Conservation (phyloP, 148 eudicot species). For the Fallopia convolvulus region DNA sequence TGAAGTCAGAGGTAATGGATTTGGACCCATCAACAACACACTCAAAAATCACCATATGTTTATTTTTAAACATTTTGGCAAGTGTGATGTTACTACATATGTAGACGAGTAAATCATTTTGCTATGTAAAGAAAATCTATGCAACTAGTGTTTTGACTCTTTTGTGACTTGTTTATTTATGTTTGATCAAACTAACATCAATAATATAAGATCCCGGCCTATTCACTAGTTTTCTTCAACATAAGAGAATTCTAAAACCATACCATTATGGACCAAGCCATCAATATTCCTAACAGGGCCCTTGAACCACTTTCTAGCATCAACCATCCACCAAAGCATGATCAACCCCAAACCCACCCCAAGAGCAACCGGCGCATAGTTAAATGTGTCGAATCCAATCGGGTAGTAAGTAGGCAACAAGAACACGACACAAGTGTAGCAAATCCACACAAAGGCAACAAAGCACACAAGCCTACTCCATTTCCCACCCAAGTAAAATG, state of each 20-base stretch:
- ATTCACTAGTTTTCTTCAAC: too few species aligned
- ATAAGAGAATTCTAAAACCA: constrained; percentile 17
- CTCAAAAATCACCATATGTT: too few species aligned
- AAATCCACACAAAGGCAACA: constrained; percentile 51
- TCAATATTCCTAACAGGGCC: constrained; percentile 58
- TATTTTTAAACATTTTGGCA: too few species aligned
- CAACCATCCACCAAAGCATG: constrained; percentile 57
- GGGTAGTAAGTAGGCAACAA: constrained; percentile 43
- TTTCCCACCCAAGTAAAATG: constrained; percentile 43
- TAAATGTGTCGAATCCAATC: constrained; percentile 31
- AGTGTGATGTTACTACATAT: too few species aligned
- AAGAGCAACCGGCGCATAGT: constrained; percentile 56
- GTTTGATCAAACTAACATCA: too few species aligned
- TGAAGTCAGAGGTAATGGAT: too few species aligned
- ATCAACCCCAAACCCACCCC: constrained; percentile 33
- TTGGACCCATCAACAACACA: too few species aligned
- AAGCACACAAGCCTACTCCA: constrained; percentile 49
- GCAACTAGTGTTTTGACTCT: too few species aligned
- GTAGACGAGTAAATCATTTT: too few species aligned
- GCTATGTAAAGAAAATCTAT: too few species aligned
- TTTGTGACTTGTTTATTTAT: too few species aligned
- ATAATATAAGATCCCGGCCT: too few species aligned
- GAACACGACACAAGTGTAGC: constrained; percentile 55
- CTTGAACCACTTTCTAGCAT: constrained; percentile 60
- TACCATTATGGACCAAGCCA: constrained; percentile 18